Conservation (phyloP, 2,329 filamentous ascomycete species). For the Sphaerulina vaccinii region DNA sequence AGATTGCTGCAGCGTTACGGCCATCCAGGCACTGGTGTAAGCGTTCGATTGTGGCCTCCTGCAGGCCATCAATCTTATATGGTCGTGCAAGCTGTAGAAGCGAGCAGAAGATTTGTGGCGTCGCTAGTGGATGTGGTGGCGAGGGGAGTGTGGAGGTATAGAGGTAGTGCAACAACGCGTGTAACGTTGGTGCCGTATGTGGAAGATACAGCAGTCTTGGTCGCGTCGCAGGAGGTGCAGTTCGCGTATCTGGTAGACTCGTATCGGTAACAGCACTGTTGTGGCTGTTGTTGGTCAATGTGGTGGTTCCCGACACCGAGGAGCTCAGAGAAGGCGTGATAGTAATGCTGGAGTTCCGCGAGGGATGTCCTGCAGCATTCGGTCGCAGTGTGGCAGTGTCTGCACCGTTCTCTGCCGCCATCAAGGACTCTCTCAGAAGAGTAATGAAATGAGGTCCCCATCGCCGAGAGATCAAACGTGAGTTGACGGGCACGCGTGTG, state of each 20-base stretch:
- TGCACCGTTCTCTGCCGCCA: constrained; percentile 61
- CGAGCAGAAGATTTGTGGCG: constrained; percentile 92
- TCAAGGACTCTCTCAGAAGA: constrained; percentile 75
- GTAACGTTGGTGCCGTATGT: constrained; percentile 84
- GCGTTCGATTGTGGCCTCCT: constrained; percentile 89
- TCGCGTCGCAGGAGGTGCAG: constrained; percentile 59
- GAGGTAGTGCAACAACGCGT: constrained; percentile 86
- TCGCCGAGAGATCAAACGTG: constrained; percentile 76
- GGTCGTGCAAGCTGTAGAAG: constrained; percentile 89
- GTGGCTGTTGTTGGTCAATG: constrained; percentile 49
- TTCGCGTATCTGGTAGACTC: constrained; percentile 54
- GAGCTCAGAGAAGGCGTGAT: constrained; percentile 69
- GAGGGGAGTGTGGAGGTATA: constrained; percentile 88
- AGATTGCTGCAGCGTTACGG: constrained; percentile 91
- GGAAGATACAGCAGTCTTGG: constrained; percentile 89
- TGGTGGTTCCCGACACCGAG: constrained; percentile 40
- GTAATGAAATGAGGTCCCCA: constrained; percentile 98
- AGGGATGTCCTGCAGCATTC: constrained; percentile 48
- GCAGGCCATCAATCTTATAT: constrained; percentile 86
- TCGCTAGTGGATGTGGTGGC: constrained; percentile 74
- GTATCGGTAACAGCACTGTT: constrained; percentile 42
- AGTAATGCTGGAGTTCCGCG: constrained; percentile 78
- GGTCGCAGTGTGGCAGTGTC: constrained; percentile 76
- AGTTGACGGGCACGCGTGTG: constrained; percentile 91
- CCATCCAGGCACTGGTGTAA: constrained; percentile 87